These are phyloP conservation scores for Penstemon newberryi DNA, from an alignment of 257 asterid species.

Conservation along the genomic window DNA sequence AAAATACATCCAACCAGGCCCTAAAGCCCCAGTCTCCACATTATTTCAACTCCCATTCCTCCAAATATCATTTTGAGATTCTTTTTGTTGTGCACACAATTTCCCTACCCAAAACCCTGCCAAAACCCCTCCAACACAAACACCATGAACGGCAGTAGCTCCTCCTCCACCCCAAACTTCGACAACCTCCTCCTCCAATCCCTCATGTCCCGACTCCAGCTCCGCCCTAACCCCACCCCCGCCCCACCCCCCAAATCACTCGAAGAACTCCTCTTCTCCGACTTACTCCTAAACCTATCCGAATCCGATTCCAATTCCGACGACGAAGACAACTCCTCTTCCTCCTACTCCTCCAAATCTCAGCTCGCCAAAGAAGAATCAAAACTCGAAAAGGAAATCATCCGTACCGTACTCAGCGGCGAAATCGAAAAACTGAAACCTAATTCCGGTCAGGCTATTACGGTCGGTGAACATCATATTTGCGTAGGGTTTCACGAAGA, in stretches of 20 bases:
- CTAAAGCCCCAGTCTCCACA: too few species aligned
- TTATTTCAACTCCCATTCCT: too few species aligned
- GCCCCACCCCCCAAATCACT: constrained; percentile 53
- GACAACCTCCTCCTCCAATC: constrained; percentile 85
- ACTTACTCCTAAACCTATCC: constrained; percentile 50
- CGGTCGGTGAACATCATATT: constrained; percentile 88
- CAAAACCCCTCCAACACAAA: constrained; percentile 33
- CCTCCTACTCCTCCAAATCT: constrained; percentile 52
- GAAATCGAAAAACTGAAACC: constrained; percentile 71
- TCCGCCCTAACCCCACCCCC: constrained; percentile 46
- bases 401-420: constrained; percentile 60
- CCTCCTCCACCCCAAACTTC: constrained; percentile 70
- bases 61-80: too few species aligned
- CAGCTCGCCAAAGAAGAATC: constrained; percentile 85
- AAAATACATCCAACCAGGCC: too few species aligned
- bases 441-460: constrained; percentile 85
- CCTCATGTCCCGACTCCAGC: constrained; percentile 79
- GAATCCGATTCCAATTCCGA: constrained; percentile 56
- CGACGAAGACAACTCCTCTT: constrained; percentile 33
- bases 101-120: constrained; percentile 38
- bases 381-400: constrained; percentile 74
- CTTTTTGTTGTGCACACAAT: too few species aligned
- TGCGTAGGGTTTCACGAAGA: constrained; percentile 93
- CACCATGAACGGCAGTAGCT: constrained; percentile 33
- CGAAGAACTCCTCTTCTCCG: constrained; percentile 79